A percentile compares a stretch with the other conserved stretches of the same genome.
Conservation (phyloP, 305 asterid species). For the Solanum hybrid region DNA sequence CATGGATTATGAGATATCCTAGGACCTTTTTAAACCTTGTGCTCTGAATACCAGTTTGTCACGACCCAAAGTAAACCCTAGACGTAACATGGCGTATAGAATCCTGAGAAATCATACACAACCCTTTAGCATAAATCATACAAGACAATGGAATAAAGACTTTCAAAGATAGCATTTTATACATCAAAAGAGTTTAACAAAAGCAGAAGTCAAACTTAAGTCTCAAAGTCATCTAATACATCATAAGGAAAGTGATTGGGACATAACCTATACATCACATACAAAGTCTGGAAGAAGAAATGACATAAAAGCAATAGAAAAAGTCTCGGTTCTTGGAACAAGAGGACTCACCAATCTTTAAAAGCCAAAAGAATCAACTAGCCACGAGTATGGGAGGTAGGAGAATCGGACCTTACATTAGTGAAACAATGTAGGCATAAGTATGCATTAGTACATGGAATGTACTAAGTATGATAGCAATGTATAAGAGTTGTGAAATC, state of each 20-base stretch:
- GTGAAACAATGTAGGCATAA: background rate
- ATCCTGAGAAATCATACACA: background rate
- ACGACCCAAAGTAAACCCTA: background rate
- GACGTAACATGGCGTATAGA: background rate
- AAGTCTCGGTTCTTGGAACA: background rate
- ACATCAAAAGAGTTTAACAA: background rate
- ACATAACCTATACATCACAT: background rate
- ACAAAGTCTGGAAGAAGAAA: background rate
- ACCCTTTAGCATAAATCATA: background rate
- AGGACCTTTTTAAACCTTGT: no score
- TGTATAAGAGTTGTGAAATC: background rate
- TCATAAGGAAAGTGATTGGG: background rate
- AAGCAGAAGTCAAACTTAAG: background rate
- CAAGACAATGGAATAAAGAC: background rate
- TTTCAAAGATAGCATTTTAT: no score
- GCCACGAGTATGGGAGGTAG: background rate
- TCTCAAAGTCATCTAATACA: background rate
- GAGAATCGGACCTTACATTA: background rate
- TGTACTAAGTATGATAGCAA: background rate
- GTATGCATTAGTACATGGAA: background rate
- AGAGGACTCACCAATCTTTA: background rate
- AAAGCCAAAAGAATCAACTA: background rate
- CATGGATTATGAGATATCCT: background rate
- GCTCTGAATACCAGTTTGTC: no score
- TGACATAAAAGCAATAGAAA: no score